These are phyloP conservation scores for Sanguinoderma infundibulare DNA, from an alignment of 1,284 basidiomycete genomes.

Conservation along the genomic window DNA sequence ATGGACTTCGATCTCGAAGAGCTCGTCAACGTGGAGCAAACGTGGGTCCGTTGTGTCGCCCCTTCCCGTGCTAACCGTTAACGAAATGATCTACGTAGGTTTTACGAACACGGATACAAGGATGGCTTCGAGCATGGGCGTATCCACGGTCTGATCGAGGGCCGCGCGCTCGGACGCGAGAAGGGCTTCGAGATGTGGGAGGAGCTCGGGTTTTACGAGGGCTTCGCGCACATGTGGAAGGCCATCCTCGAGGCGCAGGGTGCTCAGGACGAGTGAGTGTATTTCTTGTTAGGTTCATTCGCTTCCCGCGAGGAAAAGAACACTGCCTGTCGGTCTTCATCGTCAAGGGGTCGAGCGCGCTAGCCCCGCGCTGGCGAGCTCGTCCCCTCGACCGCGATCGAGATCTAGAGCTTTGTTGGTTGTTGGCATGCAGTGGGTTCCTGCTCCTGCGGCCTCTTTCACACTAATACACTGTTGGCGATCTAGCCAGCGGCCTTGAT, in stretches of 20 bases:
- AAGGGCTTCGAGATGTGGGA: slow-evolving; percentile 98
- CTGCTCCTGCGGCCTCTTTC: background rate
- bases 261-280: slow-evolving; percentile 49
- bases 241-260: slow-evolving; percentile 47
- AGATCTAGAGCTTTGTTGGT: background rate
- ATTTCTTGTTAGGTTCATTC: background rate
- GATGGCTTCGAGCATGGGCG: slow-evolving; percentile 86
- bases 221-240: slow-evolving; percentile 78
- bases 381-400: background rate
- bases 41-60: slow-evolving; percentile 42
- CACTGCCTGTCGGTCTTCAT: background rate
- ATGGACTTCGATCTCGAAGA: slow-evolving; percentile 61
- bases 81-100: slow-evolving; percentile 49
- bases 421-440: background rate
- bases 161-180: slow-evolving; percentile 86
- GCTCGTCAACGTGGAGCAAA: slow-evolving; percentile 73
- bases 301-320: too few species aligned
- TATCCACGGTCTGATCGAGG: slow-evolving; percentile 91
- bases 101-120: slow-evolving; percentile 79
- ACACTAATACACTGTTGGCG: background rate
- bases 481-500: too few species aligned
- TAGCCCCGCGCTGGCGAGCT: background rate
- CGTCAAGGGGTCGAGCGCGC: background rate
- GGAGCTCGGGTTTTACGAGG: slow-evolving; percentile 92
- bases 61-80: background rate